Evolutionary conservation across 176 grass and related monocot genomes (phyloP).

Genomic region (Oryza meridionalis): DNA sequence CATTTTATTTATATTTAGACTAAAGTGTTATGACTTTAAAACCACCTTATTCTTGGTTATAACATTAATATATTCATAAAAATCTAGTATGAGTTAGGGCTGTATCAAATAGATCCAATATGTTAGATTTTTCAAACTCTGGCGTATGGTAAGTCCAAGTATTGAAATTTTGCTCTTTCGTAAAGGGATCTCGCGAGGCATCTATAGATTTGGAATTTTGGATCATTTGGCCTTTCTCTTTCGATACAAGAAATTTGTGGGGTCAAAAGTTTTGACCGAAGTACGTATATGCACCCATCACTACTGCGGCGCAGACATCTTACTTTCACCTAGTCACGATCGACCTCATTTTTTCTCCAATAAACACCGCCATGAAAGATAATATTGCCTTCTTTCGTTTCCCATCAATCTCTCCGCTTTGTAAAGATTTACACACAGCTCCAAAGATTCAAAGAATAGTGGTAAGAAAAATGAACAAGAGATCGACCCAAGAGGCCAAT

Average conservation of each 20-base stretch:
- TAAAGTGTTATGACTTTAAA: not conserved
- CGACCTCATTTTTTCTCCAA: not conserved
- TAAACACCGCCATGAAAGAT: constrained; percentile 7
- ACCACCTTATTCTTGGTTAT: no score
- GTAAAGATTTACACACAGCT: constrained; percentile 14
- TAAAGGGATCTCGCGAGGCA: not conserved
- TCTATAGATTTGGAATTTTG: not conserved
- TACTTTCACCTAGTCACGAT: not conserved
- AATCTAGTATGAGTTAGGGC: no score
- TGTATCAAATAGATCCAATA: not conserved
- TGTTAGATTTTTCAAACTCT: not conserved
- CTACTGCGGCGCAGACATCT: not conserved
- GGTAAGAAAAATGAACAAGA: constrained; percentile 19
- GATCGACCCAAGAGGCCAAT: not conserved
- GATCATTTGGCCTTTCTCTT: not conserved
- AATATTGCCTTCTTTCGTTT: not conserved
- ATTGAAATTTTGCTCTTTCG: not conserved
- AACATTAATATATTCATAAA: no score
- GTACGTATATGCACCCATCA: not conserved
- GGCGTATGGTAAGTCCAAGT: not conserved
- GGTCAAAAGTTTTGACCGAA: constrained; percentile 8
- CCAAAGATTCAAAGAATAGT: constrained; percentile 50
- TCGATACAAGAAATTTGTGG: not conserved
- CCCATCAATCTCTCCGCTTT: not conserved
- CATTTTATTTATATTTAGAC: not conserved